Percentiles rank a stretch among this genome's conserved stretches.
These are phyloP conservation scores for Magnolia changhungtana DNA, from an alignment of 164 flowering plant species.

Conservation along the genomic window DNA sequence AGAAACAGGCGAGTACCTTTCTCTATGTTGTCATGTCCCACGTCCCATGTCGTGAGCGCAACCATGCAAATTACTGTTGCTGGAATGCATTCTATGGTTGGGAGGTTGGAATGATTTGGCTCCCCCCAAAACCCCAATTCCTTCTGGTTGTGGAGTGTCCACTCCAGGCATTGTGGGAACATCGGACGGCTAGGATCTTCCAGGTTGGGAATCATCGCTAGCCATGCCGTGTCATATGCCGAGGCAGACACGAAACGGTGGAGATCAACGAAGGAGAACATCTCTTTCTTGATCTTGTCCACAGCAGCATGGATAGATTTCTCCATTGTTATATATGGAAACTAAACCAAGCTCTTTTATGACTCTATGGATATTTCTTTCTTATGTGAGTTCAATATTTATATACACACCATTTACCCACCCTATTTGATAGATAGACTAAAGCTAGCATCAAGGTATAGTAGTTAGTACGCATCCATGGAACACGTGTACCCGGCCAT, in stretches of 20 bases:
- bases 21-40: constrained; percentile 11
- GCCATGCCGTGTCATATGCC: constrained; percentile 58
- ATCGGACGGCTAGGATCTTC: constrained; percentile 19
- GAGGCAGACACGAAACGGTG: constrained; percentile 27
- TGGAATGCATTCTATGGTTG: constrained; percentile 31
- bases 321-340: neutral
- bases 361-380: too few relatives aligned
- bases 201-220: constrained; percentile 39
- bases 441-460: too few relatives aligned
- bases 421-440: too few relatives aligned
- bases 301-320: neutral
- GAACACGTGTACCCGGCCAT: too few relatives aligned
- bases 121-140: constrained; percentile 44
- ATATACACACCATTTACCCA: too few relatives aligned
- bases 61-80: constrained; percentile 44
- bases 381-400: too few relatives aligned
- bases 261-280: constrained; percentile 18
- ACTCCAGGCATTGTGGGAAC: constrained; percentile 37
- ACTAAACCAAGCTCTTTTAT: neutral
- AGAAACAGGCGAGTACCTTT: constrained; percentile 26
- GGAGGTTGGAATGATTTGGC: constrained; percentile 11
- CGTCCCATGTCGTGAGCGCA: constrained; percentile 38
- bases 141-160: constrained; percentile 39
- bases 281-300: constrained; percentile 9
- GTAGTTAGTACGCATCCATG: too few relatives aligned